Percentiles rank a stretch among this genome's conserved stretches.
Conservation (phyloP, 805 yeast genomes). For the Candida xiaguanensis region DNA sequence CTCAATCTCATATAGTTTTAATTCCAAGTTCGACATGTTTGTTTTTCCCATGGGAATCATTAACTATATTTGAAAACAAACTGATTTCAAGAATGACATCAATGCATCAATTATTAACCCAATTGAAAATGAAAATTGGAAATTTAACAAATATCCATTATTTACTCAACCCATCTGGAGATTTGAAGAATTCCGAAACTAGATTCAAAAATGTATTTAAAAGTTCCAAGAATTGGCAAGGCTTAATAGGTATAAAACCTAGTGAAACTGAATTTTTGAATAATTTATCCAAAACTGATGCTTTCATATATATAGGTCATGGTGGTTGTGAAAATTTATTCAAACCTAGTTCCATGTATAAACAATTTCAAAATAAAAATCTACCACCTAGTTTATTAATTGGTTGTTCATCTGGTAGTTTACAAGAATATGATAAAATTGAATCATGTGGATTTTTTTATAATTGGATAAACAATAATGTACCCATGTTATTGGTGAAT, state of each 20-base stretch:
- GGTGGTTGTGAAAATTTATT: slow-evolving; percentile 93
- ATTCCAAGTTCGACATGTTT: slow-evolving; percentile 65
- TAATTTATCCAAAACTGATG: slow-evolving; percentile 35
- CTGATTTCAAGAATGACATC: slow-evolving; percentile 81
- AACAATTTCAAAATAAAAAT: slow-evolving; percentile 17
- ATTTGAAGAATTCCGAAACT: slow-evolving; percentile 63
- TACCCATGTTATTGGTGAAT: slow-evolving; percentile 79
- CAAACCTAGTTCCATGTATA: slow-evolving; percentile 46
- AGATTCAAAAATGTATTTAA: slow-evolving; percentile 28
- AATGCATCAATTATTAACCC: slow-evolving; percentile 33
- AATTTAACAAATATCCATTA: slow-evolving; percentile 24
- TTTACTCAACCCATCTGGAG: slow-evolving; percentile 80
- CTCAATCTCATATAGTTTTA: slow-evolving; percentile 57
- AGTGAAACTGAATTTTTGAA: slow-evolving; percentile 47
- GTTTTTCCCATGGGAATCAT: slow-evolving; percentile 88
- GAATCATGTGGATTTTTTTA: slow-evolving; percentile 76
- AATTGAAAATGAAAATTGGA: slow-evolving; percentile 20
- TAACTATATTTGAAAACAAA: slow-evolving; percentile 48
- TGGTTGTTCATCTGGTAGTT: slow-evolving; percentile 87
- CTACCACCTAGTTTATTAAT: slow-evolving; percentile 65
- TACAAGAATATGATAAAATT: slow-evolving; percentile 43
- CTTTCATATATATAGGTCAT: slow-evolving; percentile 85
- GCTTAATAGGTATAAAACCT: slow-evolving; percentile 56
- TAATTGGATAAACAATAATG: slow-evolving; percentile 74
- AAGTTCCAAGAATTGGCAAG: slow-evolving; percentile 23